Conservation (phyloP, 371 early-diverging fungal genomes). For the Actinomortierella ambigua region DNA sequence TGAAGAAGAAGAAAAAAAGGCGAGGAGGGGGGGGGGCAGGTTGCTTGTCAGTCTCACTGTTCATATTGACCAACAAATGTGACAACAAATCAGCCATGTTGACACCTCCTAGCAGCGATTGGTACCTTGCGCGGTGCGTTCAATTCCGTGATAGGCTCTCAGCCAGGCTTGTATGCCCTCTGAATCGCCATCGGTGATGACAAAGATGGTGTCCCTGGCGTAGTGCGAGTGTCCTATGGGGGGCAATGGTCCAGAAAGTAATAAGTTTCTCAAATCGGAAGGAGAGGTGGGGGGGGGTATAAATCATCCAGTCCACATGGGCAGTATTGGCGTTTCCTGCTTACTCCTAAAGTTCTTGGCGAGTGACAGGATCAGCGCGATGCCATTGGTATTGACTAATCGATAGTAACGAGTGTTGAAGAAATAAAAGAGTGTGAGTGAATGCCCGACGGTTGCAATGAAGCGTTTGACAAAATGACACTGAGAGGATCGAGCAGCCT, state of each 20-base stretch:
- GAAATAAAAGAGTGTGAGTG: constrained; percentile 5
- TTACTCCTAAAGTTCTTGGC: constrained; percentile 78
- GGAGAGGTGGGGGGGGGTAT: too few relatives aligned
- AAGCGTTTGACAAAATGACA: constrained; percentile 3
- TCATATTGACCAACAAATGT: neutral
- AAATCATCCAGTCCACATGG: neutral
- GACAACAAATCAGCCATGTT: too few relatives aligned
- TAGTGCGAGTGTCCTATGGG: constrained; percentile 27
- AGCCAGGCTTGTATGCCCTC: constrained; percentile 88
- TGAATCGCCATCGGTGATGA: constrained; percentile 79
- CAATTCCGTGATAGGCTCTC: constrained; percentile 86
- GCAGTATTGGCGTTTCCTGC: constrained; percentile 7
- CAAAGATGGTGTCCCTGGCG: constrained; percentile 89
- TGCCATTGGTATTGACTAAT: constrained; percentile 76
- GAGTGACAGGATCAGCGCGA: constrained; percentile 74
- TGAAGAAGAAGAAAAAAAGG: constrained; percentile 7
- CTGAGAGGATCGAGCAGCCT: neutral
- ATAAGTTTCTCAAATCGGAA: too few relatives aligned
- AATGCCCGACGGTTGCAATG: constrained; percentile 1
- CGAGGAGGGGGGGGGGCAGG: too few relatives aligned
- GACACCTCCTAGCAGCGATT: neutral
- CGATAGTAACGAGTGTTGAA: neutral
- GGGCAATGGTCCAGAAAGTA: neutral
- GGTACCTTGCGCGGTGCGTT: constrained; percentile 39
- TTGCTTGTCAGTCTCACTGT: too few relatives aligned